Percentiles rank a stretch among this genome's conserved stretches.
Conservation (phyloP, 371 early-diverging fungal species). For the Apophysomyces ossiformis region DNA sequence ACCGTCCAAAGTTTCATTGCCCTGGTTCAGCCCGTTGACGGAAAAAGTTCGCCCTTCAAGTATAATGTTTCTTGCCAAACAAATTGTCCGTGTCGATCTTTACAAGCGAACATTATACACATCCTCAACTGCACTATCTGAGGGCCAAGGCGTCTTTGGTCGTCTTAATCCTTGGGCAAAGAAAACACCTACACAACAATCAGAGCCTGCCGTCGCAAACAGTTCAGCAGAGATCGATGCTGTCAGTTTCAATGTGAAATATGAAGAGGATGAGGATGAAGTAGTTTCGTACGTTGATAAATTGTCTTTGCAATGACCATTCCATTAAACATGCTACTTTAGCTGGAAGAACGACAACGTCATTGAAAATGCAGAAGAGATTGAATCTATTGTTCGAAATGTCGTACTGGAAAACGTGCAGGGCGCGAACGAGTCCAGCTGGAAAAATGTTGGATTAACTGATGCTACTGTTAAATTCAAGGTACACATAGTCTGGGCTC, state of each 20-base stretch:
- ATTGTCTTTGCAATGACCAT: background rate
- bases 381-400: constrained; percentile 33
- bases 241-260: constrained; percentile 41
- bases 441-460: constrained; percentile 27
- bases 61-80: constrained; percentile 5
- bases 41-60: constrained; percentile 7
- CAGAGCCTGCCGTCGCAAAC: constrained; percentile 16
- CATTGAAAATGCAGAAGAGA: constrained; percentile 30
- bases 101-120: constrained; percentile 29
- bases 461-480: constrained; percentile 40
- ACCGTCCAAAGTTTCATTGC: background rate
- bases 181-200: constrained; percentile 18
- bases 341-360: constrained; percentile 40
- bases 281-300: constrained; percentile 8
- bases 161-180: constrained; percentile 56
- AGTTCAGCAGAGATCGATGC: constrained; percentile 27
- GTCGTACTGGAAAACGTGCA: constrained; percentile 36
- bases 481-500: constrained; percentile 15
- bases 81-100: constrained; percentile 1
- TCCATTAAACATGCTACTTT: background rate
- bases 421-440: constrained; percentile 32
- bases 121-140: constrained; percentile 23
- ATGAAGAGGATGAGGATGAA: constrained; percentile 28
- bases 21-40: constrained; percentile 11
- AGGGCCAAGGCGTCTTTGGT: constrained; percentile 34